Evolutionary conservation across 805 yeast species (phyloP), one percentile per base, ranked within the genome.

Genomic region (Schwanniomyces sp.): DNA sequence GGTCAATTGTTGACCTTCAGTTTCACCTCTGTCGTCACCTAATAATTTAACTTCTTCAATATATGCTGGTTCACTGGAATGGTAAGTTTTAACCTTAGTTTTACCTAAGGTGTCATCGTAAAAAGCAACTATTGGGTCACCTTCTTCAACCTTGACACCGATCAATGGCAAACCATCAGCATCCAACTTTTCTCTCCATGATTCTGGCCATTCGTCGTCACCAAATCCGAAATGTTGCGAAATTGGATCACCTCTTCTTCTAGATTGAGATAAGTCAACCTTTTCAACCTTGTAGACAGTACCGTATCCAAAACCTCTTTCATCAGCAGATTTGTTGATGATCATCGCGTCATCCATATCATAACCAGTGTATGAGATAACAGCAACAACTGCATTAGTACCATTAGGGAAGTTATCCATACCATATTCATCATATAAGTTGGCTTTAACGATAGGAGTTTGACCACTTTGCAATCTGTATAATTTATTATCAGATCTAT

Each of bases 311-410:
- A 94, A 94, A 0, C 99, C 99, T 68, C 99, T 82, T 72, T 94
- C 99, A 61, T 91, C 96, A 0, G 98, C 97, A 43, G 96, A 88
- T 69, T 94, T 94, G 70, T 94, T 94, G 57, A 94, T 82, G 62
- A 94, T 94, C 98, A 94, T 92, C 64, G 99, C 99, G 70, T 94
- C 99, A 74, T 94, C 99, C 98, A 94, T 94, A 88, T 94, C 99
- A 65, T 94, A 94, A 58, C 99, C 99, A 1, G 99, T 94, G 68
- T 94, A 94, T 0, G 99, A 91, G 63, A 94, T 94, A 57, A 94
- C 99, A 0, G 99, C 99, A 53, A 94, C 99, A 50, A 94, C 97
- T 2, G 99, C 99, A 64, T 94, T 94, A 53, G 88, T 90, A 66
- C 99, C 99, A 64, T 94, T 94, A 56, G 99, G 99, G 83, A 90